Percentiles rank a stretch among this genome's conserved stretches.
phyloP scores from a whole-genome alignment of 306 rosid species.

The Pterocarpus macrocarpus region DNA sequence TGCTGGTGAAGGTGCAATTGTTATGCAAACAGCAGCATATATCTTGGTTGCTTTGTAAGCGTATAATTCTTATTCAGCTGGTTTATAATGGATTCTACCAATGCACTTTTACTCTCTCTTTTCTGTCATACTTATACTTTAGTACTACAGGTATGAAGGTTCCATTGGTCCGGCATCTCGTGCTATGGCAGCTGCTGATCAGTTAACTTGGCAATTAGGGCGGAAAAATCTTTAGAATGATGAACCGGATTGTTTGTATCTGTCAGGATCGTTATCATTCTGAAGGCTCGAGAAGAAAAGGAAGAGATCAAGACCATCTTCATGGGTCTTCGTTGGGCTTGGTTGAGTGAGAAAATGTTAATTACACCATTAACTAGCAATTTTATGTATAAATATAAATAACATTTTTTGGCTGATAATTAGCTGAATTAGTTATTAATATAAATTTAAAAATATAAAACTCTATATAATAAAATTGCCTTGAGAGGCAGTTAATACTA shows the following conservation, averaged over 20 bases:
- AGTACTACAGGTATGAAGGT: slow-evolving; percentile 79
- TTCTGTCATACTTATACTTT: slow-evolving; percentile 17
- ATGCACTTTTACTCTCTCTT: background rate
- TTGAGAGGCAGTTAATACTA: too few relatives aligned
- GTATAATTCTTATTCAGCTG: slow-evolving; percentile 33
- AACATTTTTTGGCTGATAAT: background rate
- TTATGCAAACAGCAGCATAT: slow-evolving; percentile 85
- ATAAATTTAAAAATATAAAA: too few relatives aligned
- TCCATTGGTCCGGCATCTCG: slow-evolving; percentile 94
- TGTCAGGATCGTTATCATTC: background rate
- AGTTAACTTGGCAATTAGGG: slow-evolving; percentile 74
- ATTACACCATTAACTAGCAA: background rate
- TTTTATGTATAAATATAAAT: background rate
- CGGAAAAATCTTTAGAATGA: slow-evolving; percentile 66
- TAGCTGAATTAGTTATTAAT: too few relatives aligned
- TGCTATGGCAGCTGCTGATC: slow-evolving; percentile 92
- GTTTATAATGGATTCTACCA: background rate
- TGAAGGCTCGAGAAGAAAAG: too few relatives aligned
- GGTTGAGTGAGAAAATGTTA: background rate
- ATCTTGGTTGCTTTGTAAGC: slow-evolving; percentile 88
- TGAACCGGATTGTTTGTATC: slow-evolving; percentile 12
- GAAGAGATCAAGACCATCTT: too few relatives aligned
- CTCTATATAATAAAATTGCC: too few relatives aligned
- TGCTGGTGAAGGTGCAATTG: slow-evolving; percentile 90
- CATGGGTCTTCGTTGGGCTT: background rate